Base-by-base conservation (phyloP, 2,329 filamentous ascomycete species). In the Claviceps africana region DNA sequence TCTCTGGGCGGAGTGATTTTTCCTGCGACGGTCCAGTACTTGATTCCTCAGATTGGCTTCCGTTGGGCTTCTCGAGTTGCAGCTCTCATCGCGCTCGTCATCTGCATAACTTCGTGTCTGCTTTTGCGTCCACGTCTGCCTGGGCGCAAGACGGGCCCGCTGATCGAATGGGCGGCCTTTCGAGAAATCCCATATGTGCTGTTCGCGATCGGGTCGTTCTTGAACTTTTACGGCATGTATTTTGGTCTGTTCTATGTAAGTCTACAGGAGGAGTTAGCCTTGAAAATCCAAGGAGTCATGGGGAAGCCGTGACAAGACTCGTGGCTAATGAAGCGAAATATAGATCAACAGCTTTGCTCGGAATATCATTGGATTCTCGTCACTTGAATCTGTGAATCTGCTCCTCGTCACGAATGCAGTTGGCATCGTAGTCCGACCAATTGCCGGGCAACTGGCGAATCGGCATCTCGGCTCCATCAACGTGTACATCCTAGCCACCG, bases 51-150 rank as follows among this genome's bases (percentile, higher is more conserved):
- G 17, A 70, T 84, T 31, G 81, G 81, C 1, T 85, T 85, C 57
- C 67, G 70, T 0, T 84, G 82, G 80, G 74, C 81, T 0, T 79
- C 82, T 3, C 70, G 85, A 8, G 74, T 80, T 10, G 70, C 86
- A 1, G 84, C 75, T 0, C 84, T 88, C 59, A 73, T 88, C 35
- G 73, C 72, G 47, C 64, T 81, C 7, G 67, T 62, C 0, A 74
- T 76, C 9, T 65, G 73, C 22, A 52, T 63, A 1, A 56, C 70
- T 0, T 70, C 67, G 13, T 63, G 67, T 0, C 63, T 75, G 22
- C 54, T 69, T 28, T 60, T 73, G 55, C 69, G 65, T 52, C 69
- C 75, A 2, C 66, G 72, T 11, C 63, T 82, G 9, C 70, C 72
- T 17, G 73, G 72, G 0, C 64, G 76, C 28, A 73, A 67, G 53